phyloP scores from a whole-genome alignment of 352 stramenopile genomes.

The Pythium phragmitis region DNA sequence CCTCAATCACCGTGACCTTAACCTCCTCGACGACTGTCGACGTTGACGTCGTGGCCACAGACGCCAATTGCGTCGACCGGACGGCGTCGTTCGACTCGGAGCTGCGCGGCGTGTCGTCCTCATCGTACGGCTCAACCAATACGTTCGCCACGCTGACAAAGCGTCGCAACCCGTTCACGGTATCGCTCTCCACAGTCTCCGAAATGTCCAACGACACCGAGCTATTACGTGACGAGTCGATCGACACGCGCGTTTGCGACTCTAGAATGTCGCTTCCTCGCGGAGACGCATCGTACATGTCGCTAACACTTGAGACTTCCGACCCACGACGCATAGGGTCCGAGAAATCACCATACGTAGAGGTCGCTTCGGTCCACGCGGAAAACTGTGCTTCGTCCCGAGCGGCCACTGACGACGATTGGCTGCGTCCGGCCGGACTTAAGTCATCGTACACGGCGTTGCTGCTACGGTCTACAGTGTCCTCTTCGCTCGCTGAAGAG shows the following conservation, averaged over 20 bases:
- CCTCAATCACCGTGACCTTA: slow-evolving; percentile 1
- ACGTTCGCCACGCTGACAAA: slow-evolving; percentile 22
- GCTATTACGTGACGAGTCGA: neutral
- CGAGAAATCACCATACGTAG: slow-evolving; percentile 22
- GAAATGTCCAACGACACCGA: neutral
- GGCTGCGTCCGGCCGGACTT: slow-evolving; percentile 4
- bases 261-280: slow-evolving; percentile 17
- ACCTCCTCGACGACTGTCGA: neutral
- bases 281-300: slow-evolving; percentile 27
- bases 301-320: slow-evolving; percentile 18
- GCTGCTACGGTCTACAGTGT: slow-evolving; percentile 26
- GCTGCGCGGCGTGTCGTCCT: slow-evolving; percentile 21
- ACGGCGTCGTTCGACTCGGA: slow-evolving; percentile 7
- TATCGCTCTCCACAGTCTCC: neutral
- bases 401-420: slow-evolving; percentile 13
- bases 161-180: slow-evolving; percentile 4
- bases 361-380: slow-evolving; percentile 19
- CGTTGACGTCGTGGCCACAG: neutral
- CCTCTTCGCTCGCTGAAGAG: slow-evolving; percentile 25
- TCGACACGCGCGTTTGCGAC: slow-evolving; percentile 1
- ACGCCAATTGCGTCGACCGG: neutral
- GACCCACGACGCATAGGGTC: slow-evolving; percentile 21
- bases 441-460: slow-evolving; percentile 12
- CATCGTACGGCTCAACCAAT: slow-evolving; percentile 24
- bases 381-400: slow-evolving; percentile 15